Conservation (phyloP, 2,329 filamentous ascomycete species). For the Fusarium sp. region DNA sequence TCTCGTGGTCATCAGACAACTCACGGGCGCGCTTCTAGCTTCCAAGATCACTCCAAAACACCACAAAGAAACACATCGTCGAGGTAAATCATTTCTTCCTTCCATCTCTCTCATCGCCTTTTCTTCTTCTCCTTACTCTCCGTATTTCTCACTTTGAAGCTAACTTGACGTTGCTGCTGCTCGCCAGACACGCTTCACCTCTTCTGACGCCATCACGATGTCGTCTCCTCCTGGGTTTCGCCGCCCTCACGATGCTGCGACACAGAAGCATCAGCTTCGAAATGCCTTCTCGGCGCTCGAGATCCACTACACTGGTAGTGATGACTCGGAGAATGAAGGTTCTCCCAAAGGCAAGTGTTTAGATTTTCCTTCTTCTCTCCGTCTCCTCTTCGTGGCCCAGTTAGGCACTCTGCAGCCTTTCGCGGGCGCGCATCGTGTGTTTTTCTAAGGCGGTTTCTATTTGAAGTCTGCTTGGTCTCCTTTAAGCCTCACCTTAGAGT, state of each 20-base stretch:
- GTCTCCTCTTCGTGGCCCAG: neutral
- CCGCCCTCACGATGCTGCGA: slow-evolving; percentile 11
- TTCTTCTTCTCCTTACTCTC: neutral
- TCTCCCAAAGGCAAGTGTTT: slow-evolving; percentile 22
- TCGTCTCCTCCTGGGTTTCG: slow-evolving; percentile 20
- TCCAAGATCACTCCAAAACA: neutral
- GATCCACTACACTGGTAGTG: neutral
- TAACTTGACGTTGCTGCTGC: neutral
- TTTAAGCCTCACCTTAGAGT: neutral
- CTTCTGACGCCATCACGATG: slow-evolving; percentile 13
- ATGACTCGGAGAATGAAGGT: slow-evolving; percentile 9
- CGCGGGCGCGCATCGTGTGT: neutral
- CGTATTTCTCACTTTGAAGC: neutral
- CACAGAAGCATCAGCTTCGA: slow-evolving; percentile 7
- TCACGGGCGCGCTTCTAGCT: neutral
- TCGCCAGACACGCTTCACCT: neutral
- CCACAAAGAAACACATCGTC: neutral
- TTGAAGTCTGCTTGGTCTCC: neutral
- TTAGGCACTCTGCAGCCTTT: neutral
- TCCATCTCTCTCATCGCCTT: neutral
- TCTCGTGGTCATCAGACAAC: neutral
- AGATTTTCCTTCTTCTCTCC: neutral
- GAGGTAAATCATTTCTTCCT: slow-evolving; percentile 20
- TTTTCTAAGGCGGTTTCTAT: neutral
- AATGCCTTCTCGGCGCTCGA: slow-evolving; percentile 24